phyloP scores from a whole-genome alignment of 495 filamentous ascomycete genomes.

The Friedmanniomyces endolithicus region DNA sequence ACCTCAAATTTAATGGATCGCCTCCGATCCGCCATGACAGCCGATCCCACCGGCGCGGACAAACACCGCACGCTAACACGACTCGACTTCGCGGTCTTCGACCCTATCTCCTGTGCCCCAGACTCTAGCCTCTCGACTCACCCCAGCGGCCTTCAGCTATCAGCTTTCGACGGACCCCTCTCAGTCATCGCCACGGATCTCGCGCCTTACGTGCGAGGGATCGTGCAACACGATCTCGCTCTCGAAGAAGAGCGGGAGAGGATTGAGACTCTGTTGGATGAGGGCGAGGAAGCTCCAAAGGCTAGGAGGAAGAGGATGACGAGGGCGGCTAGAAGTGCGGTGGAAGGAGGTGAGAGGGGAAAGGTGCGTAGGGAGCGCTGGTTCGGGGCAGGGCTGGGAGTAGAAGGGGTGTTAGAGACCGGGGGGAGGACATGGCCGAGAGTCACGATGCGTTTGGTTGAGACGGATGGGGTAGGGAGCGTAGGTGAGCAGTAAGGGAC shows the following conservation, averaged over 20 bases:
- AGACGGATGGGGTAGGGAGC: not conserved
- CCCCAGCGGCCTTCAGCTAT: slow-evolving; percentile 34
- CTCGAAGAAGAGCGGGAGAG: slow-evolving; percentile 54
- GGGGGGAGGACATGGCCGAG: slow-evolving; percentile 49
- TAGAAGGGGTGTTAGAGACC: slow-evolving; percentile 50
- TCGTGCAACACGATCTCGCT: slow-evolving; percentile 60
- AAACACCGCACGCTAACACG: slow-evolving; percentile 7
- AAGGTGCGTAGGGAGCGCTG: slow-evolving; percentile 64
- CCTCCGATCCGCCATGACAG: not conserved
- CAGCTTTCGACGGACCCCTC: slow-evolving; percentile 59
- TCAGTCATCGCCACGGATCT: slow-evolving; percentile 57
- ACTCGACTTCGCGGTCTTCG: slow-evolving; percentile 42
- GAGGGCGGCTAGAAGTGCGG: slow-evolving; percentile 63
- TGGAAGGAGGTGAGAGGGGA: slow-evolving; percentile 66
- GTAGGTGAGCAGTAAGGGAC: not conserved
- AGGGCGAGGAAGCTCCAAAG: slow-evolving; percentile 33
- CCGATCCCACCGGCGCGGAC: not conserved
- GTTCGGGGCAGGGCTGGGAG: slow-evolving; percentile 58
- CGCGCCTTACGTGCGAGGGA: slow-evolving; percentile 70
- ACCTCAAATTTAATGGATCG: not conserved
- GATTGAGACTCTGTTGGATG: slow-evolving; percentile 48
- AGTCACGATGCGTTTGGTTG: not conserved
- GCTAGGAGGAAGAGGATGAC: slow-evolving; percentile 63
- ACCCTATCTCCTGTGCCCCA: slow-evolving; percentile 41
- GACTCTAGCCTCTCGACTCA: slow-evolving; percentile 28